Evolutionary conservation across 805 yeast genomes (phyloP).

Genomic region (Candida boidinii): DNA sequence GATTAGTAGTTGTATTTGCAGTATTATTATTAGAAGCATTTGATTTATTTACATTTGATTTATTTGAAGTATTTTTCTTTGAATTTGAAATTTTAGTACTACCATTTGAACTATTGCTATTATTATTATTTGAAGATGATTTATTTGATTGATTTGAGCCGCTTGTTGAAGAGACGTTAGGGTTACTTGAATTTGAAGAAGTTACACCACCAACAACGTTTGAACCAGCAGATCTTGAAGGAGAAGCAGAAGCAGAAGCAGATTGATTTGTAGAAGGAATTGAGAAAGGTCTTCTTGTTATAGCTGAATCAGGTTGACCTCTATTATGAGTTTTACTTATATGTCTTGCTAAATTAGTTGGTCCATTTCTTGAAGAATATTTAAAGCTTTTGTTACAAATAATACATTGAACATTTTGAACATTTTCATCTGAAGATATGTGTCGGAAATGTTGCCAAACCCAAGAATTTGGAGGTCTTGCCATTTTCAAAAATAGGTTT

Average conservation of each 20-base stretch:
- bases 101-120: not conserved
- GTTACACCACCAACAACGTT: constrained; percentile 3
- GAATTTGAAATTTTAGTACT: not conserved
- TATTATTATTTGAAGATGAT: not conserved
- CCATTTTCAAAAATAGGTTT: constrained; percentile 16
- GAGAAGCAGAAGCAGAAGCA: constrained; percentile 8
- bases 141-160: not conserved
- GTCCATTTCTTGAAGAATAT: constrained; percentile 26
- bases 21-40: not conserved
- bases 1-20: too few species aligned
- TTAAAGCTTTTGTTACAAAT: constrained; percentile 20
- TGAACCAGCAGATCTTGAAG: constrained; percentile 8
- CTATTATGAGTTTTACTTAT: constrained; percentile 19
- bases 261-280: not conserved
- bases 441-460: constrained; percentile 27
- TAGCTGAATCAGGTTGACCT: constrained; percentile 16
- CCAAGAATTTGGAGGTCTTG: constrained; percentile 28
- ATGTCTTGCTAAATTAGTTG: constrained; percentile 26
- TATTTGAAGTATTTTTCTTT: not conserved
- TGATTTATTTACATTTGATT: too few species aligned
- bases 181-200: too few species aligned
- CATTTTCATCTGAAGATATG: constrained; percentile 12
- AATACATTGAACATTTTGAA: constrained; percentile 20
- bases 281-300: constrained; percentile 20
- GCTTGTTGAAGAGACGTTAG: not conserved